phyloP scores from a whole-genome alignment of 306 rosid genomes.

The Inga laurina region DNA sequence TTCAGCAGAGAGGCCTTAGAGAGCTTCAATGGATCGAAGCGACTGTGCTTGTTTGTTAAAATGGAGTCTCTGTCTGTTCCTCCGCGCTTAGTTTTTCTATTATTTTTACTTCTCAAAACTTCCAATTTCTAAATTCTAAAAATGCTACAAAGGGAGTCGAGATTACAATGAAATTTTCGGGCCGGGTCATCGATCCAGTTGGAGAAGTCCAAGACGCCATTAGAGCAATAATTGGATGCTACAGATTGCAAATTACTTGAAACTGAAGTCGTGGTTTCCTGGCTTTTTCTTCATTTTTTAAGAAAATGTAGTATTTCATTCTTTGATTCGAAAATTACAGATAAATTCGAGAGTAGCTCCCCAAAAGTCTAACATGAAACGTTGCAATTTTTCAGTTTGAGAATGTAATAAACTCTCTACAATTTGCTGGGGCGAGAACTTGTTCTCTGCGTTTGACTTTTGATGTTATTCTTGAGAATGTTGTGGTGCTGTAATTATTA shows the following conservation, averaged over 20 bases:
- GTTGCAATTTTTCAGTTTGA: neutral
- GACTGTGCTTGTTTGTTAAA: neutral
- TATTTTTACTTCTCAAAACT: neutral
- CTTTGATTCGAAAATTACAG: neutral
- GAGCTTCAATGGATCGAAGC: conserved; percentile 32
- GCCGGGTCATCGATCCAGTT: neutral
- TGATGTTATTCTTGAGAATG: neutral
- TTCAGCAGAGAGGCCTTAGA: neutral
- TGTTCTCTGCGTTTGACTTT: neutral
- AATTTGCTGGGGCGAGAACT: neutral
- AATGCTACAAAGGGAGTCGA: neutral
- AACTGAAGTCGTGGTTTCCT: neutral
- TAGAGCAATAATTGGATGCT: neutral
- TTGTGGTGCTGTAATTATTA: neutral
- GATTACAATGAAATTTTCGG: neutral
- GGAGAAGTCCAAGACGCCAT: neutral
- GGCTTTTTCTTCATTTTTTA: neutral
- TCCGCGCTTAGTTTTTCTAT: neutral
- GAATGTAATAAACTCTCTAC: neutral
- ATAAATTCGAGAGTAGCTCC: neutral
- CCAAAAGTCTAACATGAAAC: neutral
- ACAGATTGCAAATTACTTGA: neutral
- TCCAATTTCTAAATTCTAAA: neutral
- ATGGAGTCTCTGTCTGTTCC: conserved; percentile 10
- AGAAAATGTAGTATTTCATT: neutral